A percentile compares a stretch with the other conserved stretches of the same genome.
phyloP scores from a whole-genome alignment of 345 rosid species.

The Populus nigra region DNA sequence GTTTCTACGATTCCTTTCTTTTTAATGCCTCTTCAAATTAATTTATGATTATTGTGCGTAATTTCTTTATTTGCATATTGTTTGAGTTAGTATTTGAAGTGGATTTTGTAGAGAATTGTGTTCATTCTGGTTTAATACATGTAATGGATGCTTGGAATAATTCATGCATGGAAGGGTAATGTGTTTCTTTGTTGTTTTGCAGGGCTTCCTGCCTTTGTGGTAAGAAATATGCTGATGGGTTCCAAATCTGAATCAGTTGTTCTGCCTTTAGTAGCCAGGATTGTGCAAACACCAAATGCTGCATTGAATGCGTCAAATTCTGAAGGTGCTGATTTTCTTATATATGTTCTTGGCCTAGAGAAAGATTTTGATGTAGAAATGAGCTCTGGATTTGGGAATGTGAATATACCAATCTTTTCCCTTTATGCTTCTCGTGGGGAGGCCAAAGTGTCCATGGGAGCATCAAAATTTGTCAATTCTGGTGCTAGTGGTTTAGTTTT shows the following conservation, averaged over 20 bases:
- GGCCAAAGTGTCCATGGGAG: slow-evolving; percentile 27
- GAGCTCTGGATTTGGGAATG: slow-evolving; percentile 47
- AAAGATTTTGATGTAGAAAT: slow-evolving; percentile 30
- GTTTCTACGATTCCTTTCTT: neutral
- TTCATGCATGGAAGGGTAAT: neutral
- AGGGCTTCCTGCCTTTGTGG: slow-evolving; percentile 92
- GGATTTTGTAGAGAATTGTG: neutral
- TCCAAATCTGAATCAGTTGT: slow-evolving; percentile 61
- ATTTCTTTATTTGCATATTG: neutral
- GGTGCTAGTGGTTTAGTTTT: slow-evolving; percentile 83
- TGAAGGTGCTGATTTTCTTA: slow-evolving; percentile 97
- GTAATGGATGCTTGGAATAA: neutral
- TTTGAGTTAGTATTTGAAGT: neutral
- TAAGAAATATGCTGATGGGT: slow-evolving; percentile 78
- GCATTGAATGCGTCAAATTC: slow-evolving; percentile 66
- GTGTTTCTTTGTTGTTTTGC: slow-evolving; percentile 14
- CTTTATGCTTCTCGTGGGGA: slow-evolving; percentile 26
- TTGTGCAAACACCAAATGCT: slow-evolving; percentile 55
- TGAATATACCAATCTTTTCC: slow-evolving; percentile 65
- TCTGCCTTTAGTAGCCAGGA: slow-evolving; percentile 87
- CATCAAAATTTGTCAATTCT: slow-evolving; percentile 36
- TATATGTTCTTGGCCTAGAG: slow-evolving; percentile 43
- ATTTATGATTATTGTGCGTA: neutral
- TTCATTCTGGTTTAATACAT: neutral
- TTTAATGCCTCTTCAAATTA: neutral